These are phyloP conservation scores for Grammothele lineata DNA, from an alignment of 768 basidiomycete genomes.

Conservation along the genomic window DNA sequence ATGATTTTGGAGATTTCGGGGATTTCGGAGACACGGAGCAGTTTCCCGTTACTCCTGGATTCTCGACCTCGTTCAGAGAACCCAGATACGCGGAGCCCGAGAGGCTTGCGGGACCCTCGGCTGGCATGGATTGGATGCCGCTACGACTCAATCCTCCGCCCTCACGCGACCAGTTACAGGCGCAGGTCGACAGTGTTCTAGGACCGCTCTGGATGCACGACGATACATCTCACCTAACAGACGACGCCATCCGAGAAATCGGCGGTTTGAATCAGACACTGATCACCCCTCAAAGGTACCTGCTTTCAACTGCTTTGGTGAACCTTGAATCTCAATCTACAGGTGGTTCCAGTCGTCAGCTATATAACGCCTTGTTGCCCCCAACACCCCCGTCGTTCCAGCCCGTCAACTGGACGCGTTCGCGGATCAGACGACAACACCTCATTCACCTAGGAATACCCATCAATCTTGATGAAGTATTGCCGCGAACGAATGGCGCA, in stretches of 20 bases:
- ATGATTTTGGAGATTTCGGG: slow-evolving; percentile 85
- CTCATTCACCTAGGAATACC: slow-evolving; percentile 90
- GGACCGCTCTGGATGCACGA: slow-evolving; percentile 58
- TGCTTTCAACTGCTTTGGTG: slow-evolving; percentile 4
- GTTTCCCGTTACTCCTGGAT: slow-evolving; percentile 7
- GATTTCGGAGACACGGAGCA: slow-evolving; percentile 68
- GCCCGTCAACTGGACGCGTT: slow-evolving; percentile 93
- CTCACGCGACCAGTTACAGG: slow-evolving; percentile 48
- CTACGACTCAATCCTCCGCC: slow-evolving; percentile 65
- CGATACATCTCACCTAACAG: slow-evolving; percentile 51
- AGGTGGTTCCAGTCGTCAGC: slow-evolving; percentile 56
- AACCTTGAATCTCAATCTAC: slow-evolving; percentile 20
- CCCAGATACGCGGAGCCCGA: slow-evolving; percentile 24
- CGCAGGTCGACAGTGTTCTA: slow-evolving; percentile 63
- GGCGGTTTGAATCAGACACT: slow-evolving; percentile 81
- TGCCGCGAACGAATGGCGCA: slow-evolving; percentile 62
- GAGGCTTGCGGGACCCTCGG: slow-evolving; percentile 21
- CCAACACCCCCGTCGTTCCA: slow-evolving; percentile 70
- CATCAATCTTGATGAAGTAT: slow-evolving; percentile 90
- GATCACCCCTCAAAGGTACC: slow-evolving; percentile 69
- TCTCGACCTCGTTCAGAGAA: slow-evolving; percentile 6
- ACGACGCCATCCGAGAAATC: slow-evolving; percentile 72
- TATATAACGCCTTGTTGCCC: slow-evolving; percentile 66
- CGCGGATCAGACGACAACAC: slow-evolving; percentile 85
- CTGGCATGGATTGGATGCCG: slow-evolving; percentile 49